Evolutionary conservation across 2,329 filamentous ascomycete species (phyloP), one percentile per base, ranked within the genome.

Genomic region (Cladosporium cucumerinum): DNA sequence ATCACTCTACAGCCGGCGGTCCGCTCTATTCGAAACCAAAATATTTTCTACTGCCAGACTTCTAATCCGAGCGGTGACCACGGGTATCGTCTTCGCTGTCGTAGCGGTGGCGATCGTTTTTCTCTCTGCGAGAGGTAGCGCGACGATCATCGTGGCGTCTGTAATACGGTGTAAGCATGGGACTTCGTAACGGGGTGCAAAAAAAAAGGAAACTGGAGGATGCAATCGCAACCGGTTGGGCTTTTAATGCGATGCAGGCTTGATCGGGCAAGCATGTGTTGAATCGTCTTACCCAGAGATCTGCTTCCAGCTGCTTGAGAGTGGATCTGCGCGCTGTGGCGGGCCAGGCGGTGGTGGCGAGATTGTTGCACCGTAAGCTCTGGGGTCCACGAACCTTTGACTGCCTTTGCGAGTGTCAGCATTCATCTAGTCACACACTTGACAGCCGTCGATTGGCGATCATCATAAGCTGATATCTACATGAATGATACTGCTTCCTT

Each of bases 401-500:
- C 72, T 71, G 61, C 70, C 70, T 71, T 72, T 70, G 63, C 69
- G 70, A 46, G 67, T 67, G 62, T 74, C 72, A 70, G 72, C 74
- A 57, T 69, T 69, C 23, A 70, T 2, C 54, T 1, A 10, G 3
- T 46, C 10, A 5, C n/a, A 46, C 3, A 21, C 2, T 46, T 46
- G 2, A 46, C 39, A 4, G 18, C 18, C 3, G 48, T 26, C 10
- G 39, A 4, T 46, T n/a, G 14, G n/a, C n/a, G 7, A 8, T n/a
- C 36, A 1, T n/a, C 7, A 11, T 7, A 16, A 36, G 12, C 14
- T 48, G 18, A 16, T 4, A 2, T 23, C 23, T 51, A 14, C 48
- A 26, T 4, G 18, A 25, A 51, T 14, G 18, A n/a, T 6, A 21
- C 10, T 43, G 7, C 36, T 43, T 18, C 16, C 36, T 16, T 6